Evolutionary conservation across 2,329 filamentous ascomycete species (phyloP), one percentile per base, ranked within the genome.

Genomic region (Aspergillus hiratsukae): DNA sequence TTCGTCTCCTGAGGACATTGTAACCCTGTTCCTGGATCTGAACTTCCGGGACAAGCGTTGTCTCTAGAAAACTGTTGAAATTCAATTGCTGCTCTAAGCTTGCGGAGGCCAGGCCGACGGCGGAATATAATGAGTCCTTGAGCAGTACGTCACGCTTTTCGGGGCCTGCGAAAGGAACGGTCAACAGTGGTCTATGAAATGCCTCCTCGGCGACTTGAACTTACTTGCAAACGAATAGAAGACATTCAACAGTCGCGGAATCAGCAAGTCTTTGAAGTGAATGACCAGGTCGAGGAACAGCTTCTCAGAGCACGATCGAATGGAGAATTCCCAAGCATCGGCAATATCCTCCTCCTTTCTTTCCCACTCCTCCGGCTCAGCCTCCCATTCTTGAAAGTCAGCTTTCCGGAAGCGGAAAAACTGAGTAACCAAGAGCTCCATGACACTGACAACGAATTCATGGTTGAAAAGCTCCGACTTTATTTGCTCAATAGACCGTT

Each of bases 321-420:
- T 87, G 57, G 93, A 90, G 78, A 92, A 97, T 67, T 97, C 91
- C 82, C 89, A 97, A 1, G 89, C 90, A 64, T 91, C 89, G 37
- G 89, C 87, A 57, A 90, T 85, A 58, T 87, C 89, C 66, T 95
- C 91, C 76, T 97, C 91, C 66, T 88, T 86, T 61, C 89, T 87
- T 72, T 97, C 93, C 92, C 94, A 99, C 53, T 95, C 91, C 71
- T 99, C 91, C 0, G 93, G 91, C 56, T 96, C 91, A 68, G 95
- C 88, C 69, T 95, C 88, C 94, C 94, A 99, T 56, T 91, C 88
- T 59, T 91, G 86, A 1, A 97, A 82, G 72, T 99, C 94, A 52
- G 86, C 85, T 57, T 88, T 84, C 35, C 91, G 85, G 72, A 97
- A 94, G 40, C 94, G 83, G 70, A 99, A 94, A 63, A 96, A 90